phyloP scores from a whole-genome alignment of 345 rosid genomes.

The Populus nigra region DNA sequence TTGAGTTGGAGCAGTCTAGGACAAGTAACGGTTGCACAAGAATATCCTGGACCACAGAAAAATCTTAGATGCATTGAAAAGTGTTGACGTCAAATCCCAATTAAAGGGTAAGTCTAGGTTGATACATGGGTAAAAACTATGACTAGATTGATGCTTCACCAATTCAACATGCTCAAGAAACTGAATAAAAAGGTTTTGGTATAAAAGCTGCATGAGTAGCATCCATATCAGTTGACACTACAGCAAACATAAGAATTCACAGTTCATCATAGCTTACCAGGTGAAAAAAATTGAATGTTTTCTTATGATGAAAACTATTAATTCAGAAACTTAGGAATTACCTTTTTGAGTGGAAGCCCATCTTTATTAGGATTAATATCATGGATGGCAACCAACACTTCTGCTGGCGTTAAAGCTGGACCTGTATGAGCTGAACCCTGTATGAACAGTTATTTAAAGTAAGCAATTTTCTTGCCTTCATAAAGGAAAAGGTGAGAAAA shows the following conservation, averaged over 20 bases:
- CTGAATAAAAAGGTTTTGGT: no score
- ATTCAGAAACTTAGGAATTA: constrained; percentile 9
- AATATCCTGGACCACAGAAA: background rate
- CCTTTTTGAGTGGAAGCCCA: constrained; percentile 85
- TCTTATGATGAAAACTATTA: constrained; percentile 15
- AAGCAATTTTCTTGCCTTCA: background rate
- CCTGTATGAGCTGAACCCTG: constrained; percentile 99
- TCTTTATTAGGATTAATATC: constrained; percentile 82
- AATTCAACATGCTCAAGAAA: no score
- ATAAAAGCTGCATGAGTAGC: no score
- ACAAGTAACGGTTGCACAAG: background rate
- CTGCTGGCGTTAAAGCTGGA: constrained; percentile 97
- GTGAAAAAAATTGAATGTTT: background rate
- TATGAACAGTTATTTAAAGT: constrained; percentile 20
- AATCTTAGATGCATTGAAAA: no score
- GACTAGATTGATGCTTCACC: no score
- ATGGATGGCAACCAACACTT: constrained; percentile 94
- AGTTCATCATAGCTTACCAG: background rate
- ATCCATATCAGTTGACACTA: no score
- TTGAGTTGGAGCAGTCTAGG: background rate
- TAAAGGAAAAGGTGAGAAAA: background rate
- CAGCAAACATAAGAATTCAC: background rate
- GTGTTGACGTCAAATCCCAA: no score
- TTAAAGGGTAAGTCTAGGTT: no score
- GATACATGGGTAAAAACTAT: no score